Percentiles rank a stretch among this genome's conserved stretches.
Conservation (phyloP, 495 filamentous ascomycete genomes). For the Podospora didyma region DNA sequence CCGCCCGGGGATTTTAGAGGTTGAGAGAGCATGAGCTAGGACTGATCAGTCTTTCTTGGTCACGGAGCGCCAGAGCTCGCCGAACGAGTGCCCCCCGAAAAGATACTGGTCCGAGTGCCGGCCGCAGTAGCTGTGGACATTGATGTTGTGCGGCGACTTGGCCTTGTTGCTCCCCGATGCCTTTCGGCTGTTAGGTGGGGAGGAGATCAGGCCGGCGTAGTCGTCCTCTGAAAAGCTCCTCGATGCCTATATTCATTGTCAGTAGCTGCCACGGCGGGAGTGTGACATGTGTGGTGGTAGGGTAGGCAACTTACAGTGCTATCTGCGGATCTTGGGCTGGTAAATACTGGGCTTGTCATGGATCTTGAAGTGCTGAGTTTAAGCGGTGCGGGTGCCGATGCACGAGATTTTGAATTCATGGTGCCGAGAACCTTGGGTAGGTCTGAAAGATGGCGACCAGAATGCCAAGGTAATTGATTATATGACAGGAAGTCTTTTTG, state of each 20-base stretch:
- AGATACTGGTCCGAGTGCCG: constrained; percentile 31
- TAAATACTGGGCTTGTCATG: neutral
- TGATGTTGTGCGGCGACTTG: constrained; percentile 18
- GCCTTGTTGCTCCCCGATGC: neutral
- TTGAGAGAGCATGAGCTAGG: neutral
- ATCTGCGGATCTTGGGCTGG: neutral
- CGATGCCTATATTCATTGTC: neutral
- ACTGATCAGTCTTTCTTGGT: constrained; percentile 14
- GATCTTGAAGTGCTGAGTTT: neutral
- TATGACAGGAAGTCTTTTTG: neutral
- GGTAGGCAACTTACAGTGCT: neutral
- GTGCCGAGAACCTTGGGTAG: neutral
- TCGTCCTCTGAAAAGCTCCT: constrained; percentile 15
- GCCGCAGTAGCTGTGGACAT: constrained; percentile 34
- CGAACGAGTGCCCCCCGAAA: constrained; percentile 23
- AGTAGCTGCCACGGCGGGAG: no score
- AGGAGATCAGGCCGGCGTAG: neutral
- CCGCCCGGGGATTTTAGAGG: neutral
- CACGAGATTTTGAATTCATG: constrained; percentile 5
- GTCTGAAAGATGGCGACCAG: no score
- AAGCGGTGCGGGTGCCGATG: constrained; percentile 5
- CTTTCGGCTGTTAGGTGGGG: constrained; percentile 9
- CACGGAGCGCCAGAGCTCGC: constrained; percentile 25
- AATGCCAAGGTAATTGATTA: no score
- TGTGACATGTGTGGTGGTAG: neutral